phyloP scores from a whole-genome alignment of 192 early-diverging fungal genomes.

The Gonapodya sp. region DNA sequence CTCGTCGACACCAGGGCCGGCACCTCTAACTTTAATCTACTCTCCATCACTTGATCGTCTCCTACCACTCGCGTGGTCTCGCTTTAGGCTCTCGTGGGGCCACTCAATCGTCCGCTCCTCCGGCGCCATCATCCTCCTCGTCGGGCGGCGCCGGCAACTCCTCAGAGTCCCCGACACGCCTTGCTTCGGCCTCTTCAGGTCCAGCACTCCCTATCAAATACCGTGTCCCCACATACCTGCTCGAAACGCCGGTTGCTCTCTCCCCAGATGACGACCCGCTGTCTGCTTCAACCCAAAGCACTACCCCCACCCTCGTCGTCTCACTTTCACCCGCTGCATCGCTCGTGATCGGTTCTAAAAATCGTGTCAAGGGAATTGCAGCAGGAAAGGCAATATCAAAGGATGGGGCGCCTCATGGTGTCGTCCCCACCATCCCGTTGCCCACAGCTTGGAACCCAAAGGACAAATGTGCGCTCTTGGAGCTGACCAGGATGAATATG shows the following conservation, averaged over 20 bases:
- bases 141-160: neutral
- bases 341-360: too few species aligned
- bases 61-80: too few species aligned
- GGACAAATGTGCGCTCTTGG: conserved; percentile 41
- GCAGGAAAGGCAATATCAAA: neutral
- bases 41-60: too few species aligned
- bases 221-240: neutral
- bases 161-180: neutral
- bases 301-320: too few species aligned
- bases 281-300: too few species aligned
- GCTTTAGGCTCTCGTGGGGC: neutral
- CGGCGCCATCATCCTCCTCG: neutral
- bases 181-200: neutral
- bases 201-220: neutral
- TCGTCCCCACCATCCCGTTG: conserved; percentile 15
- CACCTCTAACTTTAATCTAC: too few species aligned
- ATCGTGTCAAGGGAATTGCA: too few species aligned
- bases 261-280: too few species aligned
- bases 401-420: neutral
- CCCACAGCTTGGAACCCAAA: conserved; percentile 51
- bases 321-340: too few species aligned
- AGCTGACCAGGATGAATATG: conserved; percentile 28
- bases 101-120: neutral
- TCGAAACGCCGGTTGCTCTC: neutral
- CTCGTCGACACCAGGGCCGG: too few species aligned